Base-by-base conservation (phyloP, 306 rosid species). In the Prunus dulcis region DNA sequence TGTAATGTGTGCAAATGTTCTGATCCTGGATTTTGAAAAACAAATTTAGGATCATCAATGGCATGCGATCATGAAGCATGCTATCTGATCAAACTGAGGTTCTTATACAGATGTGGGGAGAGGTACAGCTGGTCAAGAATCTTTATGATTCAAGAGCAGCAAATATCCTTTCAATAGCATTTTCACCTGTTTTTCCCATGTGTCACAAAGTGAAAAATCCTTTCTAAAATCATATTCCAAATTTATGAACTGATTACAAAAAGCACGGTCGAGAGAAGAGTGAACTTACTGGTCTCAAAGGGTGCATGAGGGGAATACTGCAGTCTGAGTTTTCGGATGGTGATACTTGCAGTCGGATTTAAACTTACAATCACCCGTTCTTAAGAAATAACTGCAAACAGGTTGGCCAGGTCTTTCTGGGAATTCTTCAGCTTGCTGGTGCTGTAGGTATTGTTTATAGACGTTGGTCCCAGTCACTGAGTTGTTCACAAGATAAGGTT, bases 381-480 rank as follows among this genome's bases (percentile, higher is more conserved):
- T 96, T 63, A 96, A 43, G 88, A 85, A 96, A 88, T 67, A 92
- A 76, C 76, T 89, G 90, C 99, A 96, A 30, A 87, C 91, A 43
- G 98, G 98, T 88, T 89, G 96, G 43, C 99, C 98, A 43, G 97
- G 98, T 78, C 98, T 86, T 78, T 96, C 98, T 7, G 96, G 99
- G 82, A 69, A 91, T 70, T 88, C 96, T 32, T 84, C 97, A 27
- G 75, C 76, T 73, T 67, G 87, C 50, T 75, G 79, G 30, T 73
- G 89, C 78, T 79, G 88, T 51, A 83, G 91, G 78, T 65, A 87
- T 79, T 78, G 93, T 63, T 67, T 56, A 76, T 81, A 92, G 52
- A 76, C 63, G 82, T 88, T 88, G 74, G 89, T 75, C 74, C 85
- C 96, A 13, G 78, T 69, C 62, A 85, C 79, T 15, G 89, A 80